These are phyloP conservation scores for Ceratocystis colombiana DNA, from an alignment of 2,329 filamentous ascomycete genomes.

Conservation along the genomic window DNA sequence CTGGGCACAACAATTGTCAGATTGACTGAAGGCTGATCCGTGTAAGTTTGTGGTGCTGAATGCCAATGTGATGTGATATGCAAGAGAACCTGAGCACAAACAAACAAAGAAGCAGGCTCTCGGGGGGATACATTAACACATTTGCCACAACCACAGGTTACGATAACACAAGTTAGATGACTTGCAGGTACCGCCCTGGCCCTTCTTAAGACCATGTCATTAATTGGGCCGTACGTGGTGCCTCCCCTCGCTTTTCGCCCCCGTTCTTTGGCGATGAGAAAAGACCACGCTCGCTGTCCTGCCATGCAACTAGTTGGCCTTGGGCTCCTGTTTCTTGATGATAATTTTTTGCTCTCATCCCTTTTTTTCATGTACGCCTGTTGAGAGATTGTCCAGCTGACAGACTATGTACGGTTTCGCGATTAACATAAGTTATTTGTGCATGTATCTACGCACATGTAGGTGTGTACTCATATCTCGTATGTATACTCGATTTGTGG, in stretches of 20 bases:
- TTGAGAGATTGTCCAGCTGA: no score
- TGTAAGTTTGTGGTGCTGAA: no score
- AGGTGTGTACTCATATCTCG: not conserved
- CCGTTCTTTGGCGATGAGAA: not conserved
- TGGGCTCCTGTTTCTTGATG: no score
- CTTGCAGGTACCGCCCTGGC: not conserved
- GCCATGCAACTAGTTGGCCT: no score
- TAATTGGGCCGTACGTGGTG: not conserved
- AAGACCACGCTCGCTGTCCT: not conserved
- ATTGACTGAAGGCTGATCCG: not conserved
- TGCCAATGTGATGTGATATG: not conserved
- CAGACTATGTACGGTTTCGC: no score
- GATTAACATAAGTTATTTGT: no score
- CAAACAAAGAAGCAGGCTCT: not conserved
- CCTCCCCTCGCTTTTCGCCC: not conserved
- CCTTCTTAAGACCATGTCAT: conserved; percentile 6
- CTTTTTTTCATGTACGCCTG: no score
- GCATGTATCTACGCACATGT: no score
- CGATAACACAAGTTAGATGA: conserved; percentile 2
- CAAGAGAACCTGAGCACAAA: not conserved
- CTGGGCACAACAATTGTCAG: not conserved
- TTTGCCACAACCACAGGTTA: not conserved
- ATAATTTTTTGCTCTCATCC: no score
- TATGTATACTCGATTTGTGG: not conserved
- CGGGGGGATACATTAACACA: not conserved